These are phyloP conservation scores for Quercus phellos DNA, from an alignment of 331 rosid genomes.

Conservation along the genomic window DNA sequence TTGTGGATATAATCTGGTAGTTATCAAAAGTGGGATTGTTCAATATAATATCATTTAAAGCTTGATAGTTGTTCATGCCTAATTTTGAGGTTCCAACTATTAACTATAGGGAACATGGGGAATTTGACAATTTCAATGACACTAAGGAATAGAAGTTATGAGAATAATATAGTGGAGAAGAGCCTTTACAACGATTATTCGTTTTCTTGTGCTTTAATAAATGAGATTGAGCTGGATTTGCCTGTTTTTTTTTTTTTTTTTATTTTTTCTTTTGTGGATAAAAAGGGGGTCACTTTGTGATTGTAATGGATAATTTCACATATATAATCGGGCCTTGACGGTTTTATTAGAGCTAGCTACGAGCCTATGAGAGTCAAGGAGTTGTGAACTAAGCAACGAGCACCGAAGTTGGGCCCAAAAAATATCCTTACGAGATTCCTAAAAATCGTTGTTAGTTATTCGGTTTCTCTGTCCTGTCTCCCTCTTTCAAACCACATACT, in stretches of 20 bases:
- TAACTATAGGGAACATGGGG: not conserved
- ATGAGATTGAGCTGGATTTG: not conserved
- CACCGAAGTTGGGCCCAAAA: too few species aligned
- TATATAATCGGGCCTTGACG: rapidly evolving
- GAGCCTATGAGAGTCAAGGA: too few species aligned
- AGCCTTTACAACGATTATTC: not conserved
- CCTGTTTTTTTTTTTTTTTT: too few species aligned
- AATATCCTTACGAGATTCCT: too few species aligned
- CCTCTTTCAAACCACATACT: too few species aligned
- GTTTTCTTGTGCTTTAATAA: not conserved
- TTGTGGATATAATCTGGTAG: not conserved
- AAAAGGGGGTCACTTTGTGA: too few species aligned
- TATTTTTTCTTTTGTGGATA: too few species aligned
- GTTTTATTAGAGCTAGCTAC: too few species aligned
- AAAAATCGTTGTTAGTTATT: too few species aligned
- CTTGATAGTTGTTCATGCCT: not conserved
- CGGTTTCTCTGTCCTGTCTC: too few species aligned
- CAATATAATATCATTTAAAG: not conserved
- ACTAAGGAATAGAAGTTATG: not conserved
- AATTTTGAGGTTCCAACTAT: not conserved
- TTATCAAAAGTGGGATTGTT: not conserved
- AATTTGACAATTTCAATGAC: not conserved
- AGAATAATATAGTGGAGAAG: not conserved
- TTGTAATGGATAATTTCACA: too few species aligned
- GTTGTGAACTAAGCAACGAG: too few species aligned